Base-by-base conservation (phyloP, 805 yeast species). In the Kluyveromyces starmeri region DNA sequence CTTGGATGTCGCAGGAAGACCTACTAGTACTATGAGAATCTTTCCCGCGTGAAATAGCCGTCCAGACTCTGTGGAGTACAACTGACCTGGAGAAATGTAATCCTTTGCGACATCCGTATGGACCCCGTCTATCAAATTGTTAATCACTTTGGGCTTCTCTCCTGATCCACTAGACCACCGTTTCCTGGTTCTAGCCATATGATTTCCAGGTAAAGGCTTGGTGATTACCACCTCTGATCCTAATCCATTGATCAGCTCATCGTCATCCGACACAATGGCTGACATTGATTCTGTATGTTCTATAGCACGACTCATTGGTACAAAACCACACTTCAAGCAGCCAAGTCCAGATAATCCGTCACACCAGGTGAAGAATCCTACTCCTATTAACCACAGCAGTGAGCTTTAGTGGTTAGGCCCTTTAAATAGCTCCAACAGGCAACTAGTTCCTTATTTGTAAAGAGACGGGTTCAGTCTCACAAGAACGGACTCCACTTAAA, bases 1-100 rank as follows among this genome's bases (percentile, higher is more conserved):
- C 55, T 92, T 92, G 2, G 97, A 96, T 31, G 97, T 70, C 1
- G 96, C 97, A 2, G 98, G 97, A 40, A 88, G 67, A 0, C 98
- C 98, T 4, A 83, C 89, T 45, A 92, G 68, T 4, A 82, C 84
- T 35, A 92, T 80, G 47, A 94, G 75, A 28, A 92, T 76, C 48
- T 84, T 83, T 3, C 98, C 98, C 4, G 98, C 97, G 51, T 92
- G 97, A 62, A 84, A 92, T 48, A 92, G 67, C 43, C 85, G 72
- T 0, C 98, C 98, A 0, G 88, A 75, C 38, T 85, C 95, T 0
- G 97, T 89, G 9, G 94, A 78, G 56, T 89, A 89, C 28, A 88
- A 64, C 59, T 89, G 98, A 0, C 94, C 96, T 1, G 96, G 96
- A 2, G 92, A 78, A 12, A 83, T 73, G 49, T 79, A 78, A 42